phyloP scores from a whole-genome alignment of 108 stramenopile species.

The Nannochloropsis salina region DNA sequence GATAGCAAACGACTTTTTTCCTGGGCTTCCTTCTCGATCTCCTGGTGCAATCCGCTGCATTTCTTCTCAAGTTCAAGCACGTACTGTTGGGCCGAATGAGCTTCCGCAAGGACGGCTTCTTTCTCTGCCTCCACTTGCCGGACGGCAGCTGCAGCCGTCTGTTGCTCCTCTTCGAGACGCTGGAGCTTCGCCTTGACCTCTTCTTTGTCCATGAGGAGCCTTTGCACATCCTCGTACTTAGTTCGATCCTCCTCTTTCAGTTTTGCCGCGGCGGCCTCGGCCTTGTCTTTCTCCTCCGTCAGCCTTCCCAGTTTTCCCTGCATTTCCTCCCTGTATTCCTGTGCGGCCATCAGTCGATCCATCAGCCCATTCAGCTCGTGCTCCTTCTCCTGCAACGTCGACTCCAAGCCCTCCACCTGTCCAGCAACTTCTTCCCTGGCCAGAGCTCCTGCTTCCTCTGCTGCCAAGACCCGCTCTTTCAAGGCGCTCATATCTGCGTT shows the following conservation, averaged over 20 bases:
- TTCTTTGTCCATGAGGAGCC: not conserved
- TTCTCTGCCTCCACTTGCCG: slow-evolving; percentile 6
- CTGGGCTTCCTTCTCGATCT: not conserved
- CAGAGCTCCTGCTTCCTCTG: not conserved
- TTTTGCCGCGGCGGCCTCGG: not conserved
- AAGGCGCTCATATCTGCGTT: not conserved
- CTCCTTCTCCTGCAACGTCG: not conserved
- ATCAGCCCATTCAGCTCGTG: not conserved
- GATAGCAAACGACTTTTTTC: not conserved
- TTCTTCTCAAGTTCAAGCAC: not conserved
- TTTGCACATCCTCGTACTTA: not conserved
- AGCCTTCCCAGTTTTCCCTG: slow-evolving; percentile 24
- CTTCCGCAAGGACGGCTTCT: not conserved
- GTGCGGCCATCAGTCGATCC: slow-evolving; percentile 22
- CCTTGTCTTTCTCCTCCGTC: not conserved
- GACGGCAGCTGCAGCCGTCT: not conserved
- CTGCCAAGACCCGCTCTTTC: not conserved
- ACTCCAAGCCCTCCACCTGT: not conserved
- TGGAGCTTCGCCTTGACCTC: not conserved
- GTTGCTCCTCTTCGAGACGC: not conserved
- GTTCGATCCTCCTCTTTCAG: not conserved
- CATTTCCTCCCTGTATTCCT: slow-evolving; percentile 4
- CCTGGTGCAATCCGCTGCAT: slow-evolving; percentile 9
- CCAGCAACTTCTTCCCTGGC: not conserved
- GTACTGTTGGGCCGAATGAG: not conserved